These are phyloP conservation scores for Phaeosphaeriaceae sp. DNA, from an alignment of 2,329 filamentous ascomycete species.

Conservation along the genomic window DNA sequence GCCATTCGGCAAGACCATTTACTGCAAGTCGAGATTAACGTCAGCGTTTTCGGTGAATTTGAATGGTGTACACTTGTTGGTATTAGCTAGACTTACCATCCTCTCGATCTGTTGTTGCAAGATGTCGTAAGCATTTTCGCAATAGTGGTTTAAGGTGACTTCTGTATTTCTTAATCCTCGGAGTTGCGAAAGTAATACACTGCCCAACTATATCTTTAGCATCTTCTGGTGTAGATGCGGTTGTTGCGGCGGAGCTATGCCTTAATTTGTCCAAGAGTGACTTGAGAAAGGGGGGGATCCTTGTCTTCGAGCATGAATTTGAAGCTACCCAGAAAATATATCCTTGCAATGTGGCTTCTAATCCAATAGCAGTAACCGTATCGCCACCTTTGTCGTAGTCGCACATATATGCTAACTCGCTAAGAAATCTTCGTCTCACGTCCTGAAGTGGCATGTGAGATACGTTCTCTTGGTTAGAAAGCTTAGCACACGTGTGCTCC, in stretches of 20 bases:
- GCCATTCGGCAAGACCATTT: too few relatives aligned
- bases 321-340: too few relatives aligned
- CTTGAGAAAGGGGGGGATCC: too few relatives aligned
- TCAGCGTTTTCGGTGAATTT: not conserved
- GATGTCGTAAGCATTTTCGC: slow-evolving; percentile 5
- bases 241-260: too few relatives aligned
- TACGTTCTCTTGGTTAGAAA: too few relatives aligned
- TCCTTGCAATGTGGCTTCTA: too few relatives aligned
- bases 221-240: too few relatives aligned
- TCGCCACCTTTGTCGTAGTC: slow-evolving; percentile 21
- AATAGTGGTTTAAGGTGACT: slow-evolving; percentile 8
- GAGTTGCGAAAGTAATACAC: slow-evolving; percentile 17
- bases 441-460: not conserved
- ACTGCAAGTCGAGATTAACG: not conserved
- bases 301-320: too few relatives aligned
- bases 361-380: not conserved
- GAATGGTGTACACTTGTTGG: too few relatives aligned
- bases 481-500: not conserved
- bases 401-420: slow-evolving; percentile 14
- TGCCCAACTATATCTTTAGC: too few relatives aligned
- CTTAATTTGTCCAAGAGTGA: too few relatives aligned
- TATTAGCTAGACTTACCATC: slow-evolving; percentile 11
- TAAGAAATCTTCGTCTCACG: slow-evolving; percentile 14
- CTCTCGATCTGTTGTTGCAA: slow-evolving; percentile 2
- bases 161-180: slow-evolving; percentile 19